phyloP scores from a whole-genome alignment of 768 basidiomycete species.

The Phaffia australis region DNA sequence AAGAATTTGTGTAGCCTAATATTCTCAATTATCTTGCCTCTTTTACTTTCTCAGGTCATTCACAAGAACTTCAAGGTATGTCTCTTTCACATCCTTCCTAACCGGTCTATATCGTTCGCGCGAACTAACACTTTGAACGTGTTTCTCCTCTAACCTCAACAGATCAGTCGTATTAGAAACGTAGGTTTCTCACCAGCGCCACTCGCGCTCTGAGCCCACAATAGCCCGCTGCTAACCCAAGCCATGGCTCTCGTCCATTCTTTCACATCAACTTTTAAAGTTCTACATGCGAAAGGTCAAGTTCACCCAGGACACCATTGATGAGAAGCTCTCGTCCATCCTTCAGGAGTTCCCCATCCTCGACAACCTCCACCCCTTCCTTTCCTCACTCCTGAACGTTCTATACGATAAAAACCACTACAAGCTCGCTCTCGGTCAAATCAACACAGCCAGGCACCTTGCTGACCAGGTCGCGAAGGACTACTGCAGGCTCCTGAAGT shows the following conservation, averaged over 20 bases:
- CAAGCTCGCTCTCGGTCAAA: slow-evolving; percentile 92
- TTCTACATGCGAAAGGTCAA: slow-evolving; percentile 98
- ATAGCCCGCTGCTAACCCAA: slow-evolving; percentile 1
- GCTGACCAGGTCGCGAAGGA: slow-evolving; percentile 97
- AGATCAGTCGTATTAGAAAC: slow-evolving; percentile 94
- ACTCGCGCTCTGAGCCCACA: no score
- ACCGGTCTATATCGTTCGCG: no score
- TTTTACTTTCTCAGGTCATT: slow-evolving; percentile 48
- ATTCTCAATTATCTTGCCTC: background rate
- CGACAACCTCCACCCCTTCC: slow-evolving; percentile 88
- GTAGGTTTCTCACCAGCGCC: slow-evolving; percentile 24
- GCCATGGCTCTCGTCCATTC: background rate
- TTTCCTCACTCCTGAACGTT: slow-evolving; percentile 91
- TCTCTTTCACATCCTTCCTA: background rate
- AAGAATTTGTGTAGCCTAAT: background rate
- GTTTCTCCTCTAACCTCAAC: background rate
- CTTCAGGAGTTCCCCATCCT: slow-evolving; percentile 94
- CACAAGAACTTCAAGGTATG: slow-evolving; percentile 63
- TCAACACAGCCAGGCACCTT: slow-evolving; percentile 87
- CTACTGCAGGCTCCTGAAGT: slow-evolving; percentile 85
- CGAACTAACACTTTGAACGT: no score
- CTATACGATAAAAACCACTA: slow-evolving; percentile 85
- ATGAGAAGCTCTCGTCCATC: slow-evolving; percentile 87
- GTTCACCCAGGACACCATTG: slow-evolving; percentile 92
- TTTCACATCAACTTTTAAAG: slow-evolving; percentile 24